phyloP scores from a whole-genome alignment of 352 stramenopile genomes.

The Pythium scleroteichum region DNA sequence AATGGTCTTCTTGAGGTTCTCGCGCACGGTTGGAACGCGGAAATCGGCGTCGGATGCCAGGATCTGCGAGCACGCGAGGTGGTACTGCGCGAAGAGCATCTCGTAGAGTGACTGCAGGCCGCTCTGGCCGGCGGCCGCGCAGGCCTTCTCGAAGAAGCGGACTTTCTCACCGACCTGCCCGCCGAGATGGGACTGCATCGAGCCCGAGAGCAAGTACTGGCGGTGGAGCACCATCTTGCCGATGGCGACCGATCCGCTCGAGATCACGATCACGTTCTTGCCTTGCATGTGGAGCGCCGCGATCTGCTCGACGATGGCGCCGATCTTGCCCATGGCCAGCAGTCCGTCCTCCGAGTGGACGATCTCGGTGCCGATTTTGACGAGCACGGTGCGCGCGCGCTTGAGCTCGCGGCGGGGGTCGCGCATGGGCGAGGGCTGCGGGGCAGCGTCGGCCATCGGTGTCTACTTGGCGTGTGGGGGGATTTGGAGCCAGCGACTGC shows the following conservation, averaged over 20 bases:
- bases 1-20: conserved; percentile 70
- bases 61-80: conserved; percentile 81
- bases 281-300: conserved; percentile 79
- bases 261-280: conserved; percentile 82
- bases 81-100: conserved; percentile 86
- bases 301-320: conserved; percentile 85
- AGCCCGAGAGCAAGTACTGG: conserved; percentile 81
- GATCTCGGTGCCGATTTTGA: conserved; percentile 88
- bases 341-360: conserved; percentile 77
- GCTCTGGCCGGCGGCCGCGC: conserved; percentile 67
- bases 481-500: conserved; percentile 1
- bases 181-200: conserved; percentile 79
- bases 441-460: background rate
- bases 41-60: conserved; percentile 83
- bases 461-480: conserved; percentile 1
- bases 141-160: conserved; percentile 76
- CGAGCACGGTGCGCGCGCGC: conserved; percentile 69
- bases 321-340: conserved; percentile 84
- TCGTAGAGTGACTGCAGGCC: conserved; percentile 85
- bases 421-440: conserved; percentile 16
- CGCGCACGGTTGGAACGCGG: conserved; percentile 52
- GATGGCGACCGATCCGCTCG: conserved; percentile 77
- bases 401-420: conserved; percentile 45
- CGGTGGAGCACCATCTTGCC: conserved; percentile 80
- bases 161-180: conserved; percentile 56